Percentiles rank a stretch among this genome's conserved stretches.
Conservation (phyloP, 169 alveolate species). For the Plasmodium cynomolgi region DNA sequence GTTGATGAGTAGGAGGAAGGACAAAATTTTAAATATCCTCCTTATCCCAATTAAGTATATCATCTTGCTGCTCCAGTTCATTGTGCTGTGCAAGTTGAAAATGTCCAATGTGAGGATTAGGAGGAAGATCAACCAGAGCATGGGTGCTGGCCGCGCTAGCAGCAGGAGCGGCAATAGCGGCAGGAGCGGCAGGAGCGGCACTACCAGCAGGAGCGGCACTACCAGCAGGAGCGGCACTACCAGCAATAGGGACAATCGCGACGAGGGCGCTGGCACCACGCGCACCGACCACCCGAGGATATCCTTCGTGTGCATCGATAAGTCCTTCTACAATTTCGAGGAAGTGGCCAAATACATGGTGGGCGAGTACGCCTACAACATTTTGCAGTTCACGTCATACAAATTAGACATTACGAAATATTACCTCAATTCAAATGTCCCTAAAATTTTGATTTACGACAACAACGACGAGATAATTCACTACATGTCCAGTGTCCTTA, state of each 20-base stretch:
- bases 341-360: conserved; percentile 74
- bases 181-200: background rate
- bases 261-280: background rate
- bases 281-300: background rate
- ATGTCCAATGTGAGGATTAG: conserved; percentile 3
- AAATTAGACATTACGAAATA: conserved; percentile 69
- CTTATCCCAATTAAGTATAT: conserved; percentile 33
- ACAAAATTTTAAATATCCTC: conserved; percentile 22
- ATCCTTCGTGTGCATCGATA: conserved; percentile 62
- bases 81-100: conserved; percentile 42
- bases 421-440: conserved; percentile 55
- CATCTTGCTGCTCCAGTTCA: conserved; percentile 24
- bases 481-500: conserved; percentile 53
- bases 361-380: conserved; percentile 71
- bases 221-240: background rate
- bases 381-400: conserved; percentile 59
- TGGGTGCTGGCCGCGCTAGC: background rate
- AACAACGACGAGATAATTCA: conserved; percentile 73
- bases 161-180: background rate
- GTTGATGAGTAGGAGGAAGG: conserved; percentile 38
- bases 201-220: background rate
- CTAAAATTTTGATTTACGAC: conserved; percentile 63
- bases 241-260: background rate
- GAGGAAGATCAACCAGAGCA: conserved; percentile 5
- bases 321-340: conserved; percentile 60